These are phyloP conservation scores for Adiantum capillusveneris DNA, from an alignment of 75 land plant species.

Conservation along the genomic window DNA sequence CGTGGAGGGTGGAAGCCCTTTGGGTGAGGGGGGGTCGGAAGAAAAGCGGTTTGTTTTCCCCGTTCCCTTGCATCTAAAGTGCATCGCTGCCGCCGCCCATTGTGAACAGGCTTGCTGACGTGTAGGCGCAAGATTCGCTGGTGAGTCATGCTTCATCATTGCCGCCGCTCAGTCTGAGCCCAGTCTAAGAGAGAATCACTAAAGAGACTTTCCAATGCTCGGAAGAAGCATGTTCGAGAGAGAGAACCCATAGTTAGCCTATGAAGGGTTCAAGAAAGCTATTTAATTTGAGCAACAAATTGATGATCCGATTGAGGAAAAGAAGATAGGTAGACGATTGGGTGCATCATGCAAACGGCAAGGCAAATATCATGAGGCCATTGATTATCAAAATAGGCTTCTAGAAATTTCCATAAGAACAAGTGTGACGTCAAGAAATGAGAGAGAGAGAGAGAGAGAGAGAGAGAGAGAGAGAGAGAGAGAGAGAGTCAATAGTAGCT, in stretches of 20 bases:
- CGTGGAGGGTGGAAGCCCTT: too few relatives aligned
- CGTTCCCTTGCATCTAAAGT: too few relatives aligned
- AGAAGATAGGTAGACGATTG: constrained; percentile 77
- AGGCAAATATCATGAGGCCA: constrained; percentile 79
- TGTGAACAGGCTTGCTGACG: too few relatives aligned
- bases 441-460: too few relatives aligned
- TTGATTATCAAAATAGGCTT: constrained; percentile 79
- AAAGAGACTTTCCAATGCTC: constrained; percentile 37
- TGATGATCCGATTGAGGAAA: constrained; percentile 56
- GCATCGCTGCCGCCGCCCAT: too few relatives aligned
- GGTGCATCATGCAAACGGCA: constrained; percentile 93
- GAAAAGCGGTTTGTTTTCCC: too few relatives aligned
- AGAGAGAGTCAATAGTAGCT: too few relatives aligned
- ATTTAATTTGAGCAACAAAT: constrained; percentile 44
- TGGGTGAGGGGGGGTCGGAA: too few relatives aligned
- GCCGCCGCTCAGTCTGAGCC: too few relatives aligned
- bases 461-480: too few relatives aligned
- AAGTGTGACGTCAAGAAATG: constrained; percentile 61
- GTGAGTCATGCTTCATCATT: too few relatives aligned
- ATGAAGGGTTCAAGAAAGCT: constrained; percentile 51
- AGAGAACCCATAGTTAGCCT: constrained; percentile 53
- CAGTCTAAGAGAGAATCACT: constrained; percentile 42
- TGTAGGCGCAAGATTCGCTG: too few relatives aligned
- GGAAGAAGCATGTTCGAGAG: constrained; percentile 54
- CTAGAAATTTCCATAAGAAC: constrained; percentile 44